A percentile compares a stretch with the other conserved stretches of the same genome.
phyloP scores from a whole-genome alignment of 495 filamentous ascomycete genomes.

The Xylaria intraflava region DNA sequence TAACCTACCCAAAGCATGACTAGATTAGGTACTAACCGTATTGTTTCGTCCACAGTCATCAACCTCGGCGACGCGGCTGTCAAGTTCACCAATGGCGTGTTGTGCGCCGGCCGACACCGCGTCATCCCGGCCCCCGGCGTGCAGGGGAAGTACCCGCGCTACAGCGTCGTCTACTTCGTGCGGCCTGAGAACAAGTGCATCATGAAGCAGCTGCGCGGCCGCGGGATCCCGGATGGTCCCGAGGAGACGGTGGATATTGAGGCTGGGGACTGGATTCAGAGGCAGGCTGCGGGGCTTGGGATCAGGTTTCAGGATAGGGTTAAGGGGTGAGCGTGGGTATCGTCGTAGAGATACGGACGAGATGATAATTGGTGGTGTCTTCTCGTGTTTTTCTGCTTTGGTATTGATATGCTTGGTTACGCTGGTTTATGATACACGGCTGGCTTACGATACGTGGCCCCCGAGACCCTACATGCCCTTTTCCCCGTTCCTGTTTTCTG shows the following conservation, averaged over 20 bases:
- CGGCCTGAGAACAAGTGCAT: conserved; percentile 52
- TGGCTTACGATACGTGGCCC: too few relatives aligned
- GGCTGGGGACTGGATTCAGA: conserved; percentile 45
- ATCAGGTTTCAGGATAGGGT: conserved; percentile 15
- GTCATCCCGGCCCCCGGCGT: conserved; percentile 52
- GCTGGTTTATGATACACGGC: too few relatives aligned
- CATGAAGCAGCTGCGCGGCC: conserved; percentile 37
- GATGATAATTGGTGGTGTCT: too few relatives aligned
- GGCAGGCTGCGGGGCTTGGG: conserved; percentile 36
- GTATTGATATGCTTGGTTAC: too few relatives aligned
- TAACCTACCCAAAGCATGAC: too few relatives aligned
- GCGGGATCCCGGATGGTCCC: conserved; percentile 21
- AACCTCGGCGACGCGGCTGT: conserved; percentile 63
- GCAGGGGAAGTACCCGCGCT: conserved; percentile 45
- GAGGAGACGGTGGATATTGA: conserved; percentile 34
- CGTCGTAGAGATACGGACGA: too few relatives aligned
- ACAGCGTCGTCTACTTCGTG: conserved; percentile 58
- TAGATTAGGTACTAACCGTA: too few relatives aligned
- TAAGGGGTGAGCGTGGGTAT: too few relatives aligned
- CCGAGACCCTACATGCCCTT: too few relatives aligned
- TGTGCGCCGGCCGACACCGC: conserved; percentile 58
- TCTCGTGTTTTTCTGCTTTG: too few relatives aligned
- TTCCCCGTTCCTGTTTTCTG: too few relatives aligned
- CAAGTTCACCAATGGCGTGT: conserved; percentile 54
- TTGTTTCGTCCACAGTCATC: conserved; percentile 31